Base-by-base conservation (phyloP, 331 rosid species). In the Acacia concinna region DNA sequence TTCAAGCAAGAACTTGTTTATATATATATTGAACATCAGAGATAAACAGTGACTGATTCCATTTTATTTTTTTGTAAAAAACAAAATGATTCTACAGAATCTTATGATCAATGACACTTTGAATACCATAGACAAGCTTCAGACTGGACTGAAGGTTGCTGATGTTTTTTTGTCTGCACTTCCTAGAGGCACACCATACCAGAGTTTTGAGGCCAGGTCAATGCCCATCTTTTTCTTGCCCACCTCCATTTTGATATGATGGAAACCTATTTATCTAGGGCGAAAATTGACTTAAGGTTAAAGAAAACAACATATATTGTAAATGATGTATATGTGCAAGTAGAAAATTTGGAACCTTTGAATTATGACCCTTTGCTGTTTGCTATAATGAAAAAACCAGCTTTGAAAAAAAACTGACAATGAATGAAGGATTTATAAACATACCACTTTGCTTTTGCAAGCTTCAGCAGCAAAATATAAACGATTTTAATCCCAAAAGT, bases 31-130 rank as follows among this genome's bases (percentile, higher is more conserved):
- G 44, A 14, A 38, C 54, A 60, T 23, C 14, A 32, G 18, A 27
- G 49, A 65, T 46, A 30, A 35, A 64, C 71, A 74, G 23, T 12
- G 56, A 20, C 13, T 27, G 28, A 23, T 40, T 38, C 17, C 12
- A 10, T 23, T 37, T 8, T 20, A 15, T 14, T 14, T 46, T 15
- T 46, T 46, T 44, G 4, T 1, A 1, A 38, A 4, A 40, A 47
- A n/a, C n/a, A 21, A 12, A 23, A 12, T 28, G 38, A 78, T 63
- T 76, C 40, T 84, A 91, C 90, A 92, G 97, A 86, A 81, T 74
- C 94, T 95, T 71, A 88, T 95, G 93, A 87, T 91, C 78, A 88
- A 90, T 25, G 92, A 85, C 80, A 88, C 79, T 69, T 81, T 95
- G 79, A 82, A 90, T 82, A 86, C 88, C 17, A 76, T 85, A 62